Conservation (phyloP, 2,329 filamentous ascomycete species). For the Ceratocystis albifundus region DNA sequence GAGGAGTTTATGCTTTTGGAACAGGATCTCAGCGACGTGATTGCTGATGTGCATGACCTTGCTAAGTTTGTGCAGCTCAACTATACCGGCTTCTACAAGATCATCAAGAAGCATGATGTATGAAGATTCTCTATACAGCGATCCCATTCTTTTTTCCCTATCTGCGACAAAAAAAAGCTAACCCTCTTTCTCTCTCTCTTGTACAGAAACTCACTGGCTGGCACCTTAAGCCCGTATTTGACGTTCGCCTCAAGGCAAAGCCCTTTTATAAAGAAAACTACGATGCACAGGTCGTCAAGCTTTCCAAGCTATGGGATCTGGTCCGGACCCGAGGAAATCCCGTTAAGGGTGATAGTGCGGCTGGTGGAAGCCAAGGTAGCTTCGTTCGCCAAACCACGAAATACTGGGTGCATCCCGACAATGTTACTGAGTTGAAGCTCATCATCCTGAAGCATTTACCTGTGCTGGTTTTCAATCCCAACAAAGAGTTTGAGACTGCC, state of each 20-base stretch:
- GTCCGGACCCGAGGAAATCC: constrained; percentile 89
- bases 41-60: constrained; percentile 94
- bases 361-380: constrained; percentile 84
- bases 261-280: constrained; percentile 99
- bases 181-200: constrained; percentile 20
- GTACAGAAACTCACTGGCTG: constrained; percentile 80
- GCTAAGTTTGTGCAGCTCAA: constrained; percentile 98
- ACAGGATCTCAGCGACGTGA: constrained; percentile 92
- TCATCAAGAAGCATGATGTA: constrained; percentile 98
- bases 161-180: constrained; percentile 22
- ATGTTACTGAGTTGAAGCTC: constrained; percentile 95
- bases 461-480: constrained; percentile 92
- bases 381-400: constrained; percentile 97
- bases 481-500: constrained; percentile 84
- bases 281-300: constrained; percentile 85
- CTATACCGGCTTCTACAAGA: constrained; percentile 98
- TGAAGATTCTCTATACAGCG: constrained; percentile 28
- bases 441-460: constrained; percentile 96
- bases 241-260: constrained; percentile 83
- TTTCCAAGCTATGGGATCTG: constrained; percentile 89
- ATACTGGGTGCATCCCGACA: constrained; percentile 98
- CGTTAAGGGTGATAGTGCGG: constrained; percentile 79
- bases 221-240: constrained; percentile 92
- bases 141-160: background rate
- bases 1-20: constrained; percentile 91